Percentiles rank a stretch among this genome's conserved stretches.
Evolutionary conservation across 2,329 filamentous ascomycete species (phyloP).

Genomic region (Paramyrothecium roridum): DNA sequence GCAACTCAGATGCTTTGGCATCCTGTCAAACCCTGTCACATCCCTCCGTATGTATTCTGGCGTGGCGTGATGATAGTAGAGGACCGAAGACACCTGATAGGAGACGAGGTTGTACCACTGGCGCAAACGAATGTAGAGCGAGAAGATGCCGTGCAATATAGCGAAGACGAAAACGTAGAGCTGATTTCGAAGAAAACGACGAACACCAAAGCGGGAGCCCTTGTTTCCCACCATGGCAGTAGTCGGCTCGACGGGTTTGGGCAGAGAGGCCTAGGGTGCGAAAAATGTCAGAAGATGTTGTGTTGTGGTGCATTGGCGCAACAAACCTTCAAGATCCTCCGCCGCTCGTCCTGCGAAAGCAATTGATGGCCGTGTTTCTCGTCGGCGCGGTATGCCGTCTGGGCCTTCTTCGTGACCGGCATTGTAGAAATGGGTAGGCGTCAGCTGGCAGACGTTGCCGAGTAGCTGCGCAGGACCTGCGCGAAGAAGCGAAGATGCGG

Average conservation of each 20-base stretch:
- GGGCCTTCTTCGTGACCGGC: constrained; percentile 32
- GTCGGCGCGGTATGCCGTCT: constrained; percentile 36
- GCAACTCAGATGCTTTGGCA: constrained; percentile 85
- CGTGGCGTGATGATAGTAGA: constrained; percentile 94
- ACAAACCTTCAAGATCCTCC: constrained; percentile 32
- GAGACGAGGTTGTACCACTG: constrained; percentile 75
- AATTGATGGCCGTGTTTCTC: constrained; percentile 29
- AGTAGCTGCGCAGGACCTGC: no score
- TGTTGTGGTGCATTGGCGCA: no score
- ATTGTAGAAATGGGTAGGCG: constrained; percentile 11
- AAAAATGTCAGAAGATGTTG: background rate
- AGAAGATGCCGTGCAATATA: constrained; percentile 77
- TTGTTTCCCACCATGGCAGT: constrained; percentile 20
- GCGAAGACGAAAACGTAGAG: constrained; percentile 66
- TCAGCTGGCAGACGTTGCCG: no score
- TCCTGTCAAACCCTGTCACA: constrained; percentile 67
- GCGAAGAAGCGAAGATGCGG: no score
- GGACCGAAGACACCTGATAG: constrained; percentile 74
- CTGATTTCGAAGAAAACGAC: constrained; percentile 58
- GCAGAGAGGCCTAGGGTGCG: constrained; percentile 30
- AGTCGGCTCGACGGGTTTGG: constrained; percentile 26
- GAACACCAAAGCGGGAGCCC: constrained; percentile 51
- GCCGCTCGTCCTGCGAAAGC: constrained; percentile 30
- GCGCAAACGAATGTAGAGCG: constrained; percentile 79
- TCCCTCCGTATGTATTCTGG: constrained; percentile 90